Base-by-base conservation (phyloP, 371 early-diverging fungal genomes). In the Zancudomyces culisetae region DNA sequence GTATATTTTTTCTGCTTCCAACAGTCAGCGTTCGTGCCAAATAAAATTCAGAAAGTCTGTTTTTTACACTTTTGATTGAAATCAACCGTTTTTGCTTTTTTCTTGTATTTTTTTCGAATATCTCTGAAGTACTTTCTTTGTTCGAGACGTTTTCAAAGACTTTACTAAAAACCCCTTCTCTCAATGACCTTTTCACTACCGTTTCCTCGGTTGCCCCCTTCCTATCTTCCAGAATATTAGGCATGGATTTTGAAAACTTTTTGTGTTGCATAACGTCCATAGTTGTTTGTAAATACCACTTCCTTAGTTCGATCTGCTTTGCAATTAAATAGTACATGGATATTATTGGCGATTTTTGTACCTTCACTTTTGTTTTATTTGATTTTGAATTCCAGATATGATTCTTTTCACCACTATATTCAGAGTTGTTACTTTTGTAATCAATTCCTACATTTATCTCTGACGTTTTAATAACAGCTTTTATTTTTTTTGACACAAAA, bases 291-390 rank as follows among this genome's bases (percentile, higher is more conserved):
- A 61, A 20, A 42, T 49, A 60, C 51, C 66, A 67, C n/a, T 58
- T 55, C n/a, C 61, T 61, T 56, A 57, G 45, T 19, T 59, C 35
- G 39, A 69, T 63, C 41, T 69, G 68, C 56, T 63, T 56, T 42
- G 60, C n/a, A 13, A 69, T 59, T 23, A 69, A 47, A 4, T 59
- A 56, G 45, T 69, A 69, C 4, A 69, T 59, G 0, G 69, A 69
- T 0, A 64, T 61, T 10, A 63, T 55, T 0, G 69, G 69, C 43
- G 61, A 69, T 52, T 69, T 69, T 20, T 60, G 46, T 35, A 15
- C 35, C 15, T 15, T 35, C 35, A 10, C 35, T 35, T 10, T 35
- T 35, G 35, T 35, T 35, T 35, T 6, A 35, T 15, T 35, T 6
- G 10, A 35, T 6, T 15, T 35, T 35, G 15, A 35, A 35, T 6